These are phyloP conservation scores for Trypanosoma platydactyli DNA, from an alignment of 208 protist species.

Conservation along the genomic window DNA sequence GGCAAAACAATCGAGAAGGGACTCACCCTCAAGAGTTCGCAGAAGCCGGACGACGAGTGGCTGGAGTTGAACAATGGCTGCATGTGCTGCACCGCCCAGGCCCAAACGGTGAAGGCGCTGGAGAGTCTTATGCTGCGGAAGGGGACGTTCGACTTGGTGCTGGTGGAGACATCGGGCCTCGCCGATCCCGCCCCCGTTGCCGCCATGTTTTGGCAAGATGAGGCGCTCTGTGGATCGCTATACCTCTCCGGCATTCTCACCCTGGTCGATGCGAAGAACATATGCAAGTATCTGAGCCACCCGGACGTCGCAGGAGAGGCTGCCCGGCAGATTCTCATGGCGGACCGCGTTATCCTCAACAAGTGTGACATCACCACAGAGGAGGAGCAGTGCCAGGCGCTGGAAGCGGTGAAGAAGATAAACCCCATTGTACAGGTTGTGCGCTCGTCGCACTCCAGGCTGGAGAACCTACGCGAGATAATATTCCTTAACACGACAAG, in stretches of 20 bases:
- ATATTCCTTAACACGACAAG: conserved; percentile 84
- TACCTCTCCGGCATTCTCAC: conserved; percentile 91
- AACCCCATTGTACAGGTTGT: conserved; percentile 75
- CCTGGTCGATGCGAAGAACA: conserved; percentile 88
- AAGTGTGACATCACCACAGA: conserved; percentile 89
- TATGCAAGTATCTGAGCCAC: conserved; percentile 73
- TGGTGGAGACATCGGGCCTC: conserved; percentile 91
- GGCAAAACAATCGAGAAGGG: conserved; percentile 91
- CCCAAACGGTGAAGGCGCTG: conserved; percentile 80
- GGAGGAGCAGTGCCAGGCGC: conserved; percentile 50
- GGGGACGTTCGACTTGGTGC: conserved; percentile 89
- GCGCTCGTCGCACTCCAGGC: conserved; percentile 47
- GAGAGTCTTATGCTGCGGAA: conserved; percentile 83
- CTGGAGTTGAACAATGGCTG: conserved; percentile 95
- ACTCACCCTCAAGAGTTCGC: conserved; percentile 87
- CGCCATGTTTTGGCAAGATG: conserved; percentile 95
- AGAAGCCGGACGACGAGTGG: conserved; percentile 94
- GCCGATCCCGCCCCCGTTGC: conserved; percentile 93
- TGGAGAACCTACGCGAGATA: conserved; percentile 65
- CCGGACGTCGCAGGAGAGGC: conserved; percentile 66
- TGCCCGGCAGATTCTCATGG: conserved; percentile 91
- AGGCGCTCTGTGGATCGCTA: conserved; percentile 65
- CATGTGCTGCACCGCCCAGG: conserved; percentile 94
- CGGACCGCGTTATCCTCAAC: conserved; percentile 94
- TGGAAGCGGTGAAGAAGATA: conserved; percentile 43